Evolutionary conservation across 1,284 basidiomycete genomes (phyloP), one percentile per base, ranked within the genome.

Genomic region (Abortiporus biennis): DNA sequence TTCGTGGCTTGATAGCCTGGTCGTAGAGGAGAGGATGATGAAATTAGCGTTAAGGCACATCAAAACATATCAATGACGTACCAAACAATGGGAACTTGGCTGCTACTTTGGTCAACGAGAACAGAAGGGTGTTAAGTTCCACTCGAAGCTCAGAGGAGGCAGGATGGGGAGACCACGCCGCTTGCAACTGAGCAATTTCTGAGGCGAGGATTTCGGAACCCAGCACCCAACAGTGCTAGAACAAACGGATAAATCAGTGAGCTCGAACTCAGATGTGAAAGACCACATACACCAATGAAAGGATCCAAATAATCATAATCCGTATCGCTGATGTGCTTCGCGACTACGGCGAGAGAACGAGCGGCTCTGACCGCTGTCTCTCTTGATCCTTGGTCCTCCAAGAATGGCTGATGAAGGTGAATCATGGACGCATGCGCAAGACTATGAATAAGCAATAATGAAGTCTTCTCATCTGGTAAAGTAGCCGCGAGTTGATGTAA

Each of bases 251-350:
- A 1, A n/a, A 21, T 42, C n/a, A n/a, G 52, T 31, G 19, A 24
- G 9, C 5, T 31, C 9, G n/a, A 47, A 45, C 37, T n/a, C 13
- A 43, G 39, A 43, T 42, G 22, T 17, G 15, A 33, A 17, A 12
- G 20, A 62, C 70, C 12, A 66, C 82, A 50, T 64, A 86, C 83
- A 44, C 79, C 81, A 47, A 86, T 68, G 49, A 85, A 74, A 17
- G 85, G 85, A 63, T 87, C 84, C 23, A 87, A 68, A 57, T 76
- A 81, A 31, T 73, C 70, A 47, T 74, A 82, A 54, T 85, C 82
- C 52, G 71, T 60, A 27, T 85, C 80, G 20, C 68, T 59, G 44
- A 85, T 66, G 47, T 76, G 72, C 54, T 78, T 78, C 52, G 78
- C 71, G 51, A 85, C 63, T 33, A 69, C 64, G 35, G 76, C 70